Evolutionary conservation across 331 rosid species (phyloP).

Genomic region (Phaseolus coccineus): DNA sequence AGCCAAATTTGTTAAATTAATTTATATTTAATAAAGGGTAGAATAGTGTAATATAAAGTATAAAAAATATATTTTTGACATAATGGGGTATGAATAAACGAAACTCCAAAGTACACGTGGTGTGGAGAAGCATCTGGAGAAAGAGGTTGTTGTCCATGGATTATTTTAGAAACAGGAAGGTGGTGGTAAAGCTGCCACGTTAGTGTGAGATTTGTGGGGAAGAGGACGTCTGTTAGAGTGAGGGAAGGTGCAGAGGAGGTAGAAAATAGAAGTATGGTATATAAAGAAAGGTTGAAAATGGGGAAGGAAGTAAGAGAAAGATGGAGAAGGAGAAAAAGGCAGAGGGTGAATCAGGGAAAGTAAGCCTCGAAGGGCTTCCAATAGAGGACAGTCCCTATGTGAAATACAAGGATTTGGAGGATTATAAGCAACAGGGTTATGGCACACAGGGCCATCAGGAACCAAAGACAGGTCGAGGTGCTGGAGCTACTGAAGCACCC

Average conservation of each 20-base stretch:
- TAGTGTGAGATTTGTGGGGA: background rate
- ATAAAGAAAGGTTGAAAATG: background rate
- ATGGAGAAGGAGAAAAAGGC: slow-evolving; percentile 47
- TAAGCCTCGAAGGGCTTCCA: slow-evolving; percentile 63
- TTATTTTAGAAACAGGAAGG: background rate
- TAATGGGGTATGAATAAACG: too few species aligned
- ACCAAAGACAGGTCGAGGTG: slow-evolving; percentile 70
- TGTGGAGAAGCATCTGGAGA: slow-evolving; percentile 1
- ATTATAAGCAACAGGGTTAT: slow-evolving; percentile 75
- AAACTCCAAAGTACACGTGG: slow-evolving; percentile 4
- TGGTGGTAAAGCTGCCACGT: slow-evolving; percentile 30
- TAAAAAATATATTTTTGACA: too few species aligned
- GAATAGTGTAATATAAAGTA: too few species aligned
- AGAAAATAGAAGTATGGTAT: background rate
- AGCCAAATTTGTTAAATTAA: too few species aligned
- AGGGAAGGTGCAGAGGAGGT: background rate
- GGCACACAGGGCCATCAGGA: slow-evolving; percentile 80
- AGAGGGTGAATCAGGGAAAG: slow-evolving; percentile 28
- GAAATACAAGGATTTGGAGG: slow-evolving; percentile 68
- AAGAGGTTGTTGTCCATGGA: background rate
- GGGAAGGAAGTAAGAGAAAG: background rate
- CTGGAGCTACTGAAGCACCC: slow-evolving; percentile 84
- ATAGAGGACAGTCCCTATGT: slow-evolving; percentile 80
- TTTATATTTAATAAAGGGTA: too few species aligned
- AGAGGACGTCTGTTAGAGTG: slow-evolving; percentile 42